These are phyloP conservation scores for Plasmodium fragile DNA, from an alignment of 169 alveolate genomes.

Conservation along the genomic window DNA sequence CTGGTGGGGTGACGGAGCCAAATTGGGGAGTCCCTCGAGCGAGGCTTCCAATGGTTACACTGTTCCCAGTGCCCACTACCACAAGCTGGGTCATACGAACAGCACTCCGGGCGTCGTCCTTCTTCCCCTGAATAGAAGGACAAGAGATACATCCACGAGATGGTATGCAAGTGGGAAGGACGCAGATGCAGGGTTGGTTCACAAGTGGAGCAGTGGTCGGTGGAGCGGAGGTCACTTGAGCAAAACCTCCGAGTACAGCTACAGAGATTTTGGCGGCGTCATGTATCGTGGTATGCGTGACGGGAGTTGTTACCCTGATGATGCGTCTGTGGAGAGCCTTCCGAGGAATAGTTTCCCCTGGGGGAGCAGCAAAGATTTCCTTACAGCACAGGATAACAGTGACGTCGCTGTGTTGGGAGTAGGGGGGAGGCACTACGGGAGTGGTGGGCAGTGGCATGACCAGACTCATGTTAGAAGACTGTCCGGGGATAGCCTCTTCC, in stretches of 20 bases:
- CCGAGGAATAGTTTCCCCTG: neutral
- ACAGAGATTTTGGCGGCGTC: neutral
- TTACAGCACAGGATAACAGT: neutral
- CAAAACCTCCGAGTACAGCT: slow-evolving; percentile 56
- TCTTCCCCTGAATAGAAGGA: neutral
- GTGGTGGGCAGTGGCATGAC: neutral
- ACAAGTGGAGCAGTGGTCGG: neutral
- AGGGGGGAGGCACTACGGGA: neutral
- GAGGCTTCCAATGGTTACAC: neutral
- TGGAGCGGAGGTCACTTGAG: neutral
- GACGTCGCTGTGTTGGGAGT: neutral
- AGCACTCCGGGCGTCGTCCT: neutral
- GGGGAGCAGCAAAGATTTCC: neutral
- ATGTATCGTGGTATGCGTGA: neutral
- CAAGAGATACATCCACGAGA: neutral
- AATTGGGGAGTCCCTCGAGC: neutral
- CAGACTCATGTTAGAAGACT: neutral
- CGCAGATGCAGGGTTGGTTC: neutral
- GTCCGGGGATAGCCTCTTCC: neutral
- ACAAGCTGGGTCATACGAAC: neutral
- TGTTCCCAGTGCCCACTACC: neutral
- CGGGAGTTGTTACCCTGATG: neutral
- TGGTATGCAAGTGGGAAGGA: neutral
- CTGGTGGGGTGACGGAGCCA: neutral
- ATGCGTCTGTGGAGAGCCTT: neutral